Evolutionary conservation across 164 flowering plant genomes (phyloP), one percentile per base, ranked within the genome.

Genomic region (Macadamia tetraphylla): DNA sequence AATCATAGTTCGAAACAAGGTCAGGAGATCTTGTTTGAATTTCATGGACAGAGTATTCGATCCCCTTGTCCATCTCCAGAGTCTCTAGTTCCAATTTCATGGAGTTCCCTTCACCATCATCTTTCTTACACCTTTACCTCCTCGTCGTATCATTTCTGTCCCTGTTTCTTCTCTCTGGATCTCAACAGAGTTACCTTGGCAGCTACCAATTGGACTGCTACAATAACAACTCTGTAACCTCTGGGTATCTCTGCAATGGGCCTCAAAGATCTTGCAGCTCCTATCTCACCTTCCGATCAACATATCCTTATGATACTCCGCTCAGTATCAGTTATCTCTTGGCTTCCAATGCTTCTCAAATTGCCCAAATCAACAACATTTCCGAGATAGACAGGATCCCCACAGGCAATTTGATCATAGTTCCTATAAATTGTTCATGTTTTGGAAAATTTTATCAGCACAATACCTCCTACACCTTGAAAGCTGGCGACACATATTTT

Each of bases 361-460:
- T 88, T 53, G 79, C 86, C 51, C 31, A 35, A 9, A n/a, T 79
- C 81, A 87, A 90, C 76, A 61, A 76, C 65, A 42, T 85, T 66
- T 56, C 87, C 35, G 76, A 67, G 52, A 62, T 70, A 18, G 65
- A 71, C n/a, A 44, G 70, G 48, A 65, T 86, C 59, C 83, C 83
- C 43, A 1, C 65, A 4, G 62, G 79, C 71, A 71, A 68, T 18
- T 69, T 60, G n/a, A 58, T 90, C n/a, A 43, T 84, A 31, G 79
- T 83, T 57, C 97, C 90, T 8, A 76, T 88, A 65, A 81, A 67
- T 59, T 90, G 94, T 70, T 82, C 90, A 17, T 85, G 92, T 67
- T 73, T 79, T 9, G 70, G 74, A 55, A 23, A 29, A 0, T 85
- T 65, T 58, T 87, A 83, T 76, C 94, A 86, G 77, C 75, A 79